Evolutionary conservation across 106 monocot species (phyloP), one percentile per base, ranked within the genome.

Genomic region (Dactylorhiza incarnata): DNA sequence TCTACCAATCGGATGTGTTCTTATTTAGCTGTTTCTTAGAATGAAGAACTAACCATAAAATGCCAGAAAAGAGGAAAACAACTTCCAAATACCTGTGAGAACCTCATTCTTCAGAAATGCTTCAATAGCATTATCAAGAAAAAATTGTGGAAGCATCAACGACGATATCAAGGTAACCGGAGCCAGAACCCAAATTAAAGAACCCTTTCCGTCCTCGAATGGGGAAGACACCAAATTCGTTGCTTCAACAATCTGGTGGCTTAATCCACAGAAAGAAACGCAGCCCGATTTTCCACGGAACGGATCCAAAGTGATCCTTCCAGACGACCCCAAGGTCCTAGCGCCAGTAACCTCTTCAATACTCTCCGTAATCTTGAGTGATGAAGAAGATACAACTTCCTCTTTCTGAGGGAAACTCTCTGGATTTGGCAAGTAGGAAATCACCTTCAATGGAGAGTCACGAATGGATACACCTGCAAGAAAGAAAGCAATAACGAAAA

Each of bases 101-200:
- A 87, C 78, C 56, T 81, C 85, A 79, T 91, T 78, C 65, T 59
- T 67, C 9, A 91, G 4, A 68, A 82, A 20, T 8, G 37, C 78
- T 78, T 86, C 92, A 26, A 89, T 73, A 15, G 55, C 55, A 74
- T 71, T 72, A 1, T 84, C 75, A 26, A 92, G 44, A 49, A 89
- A 84, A 25, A 92, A 74, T 37, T 92, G 89, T 1, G 92, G 92
- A 22, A 92, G 73, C 62, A 92, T 16, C 16, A 89, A 78, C 9
- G 92, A 89, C 1, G 84, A 82, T 20, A 92, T 78, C 80, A 92
- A 77, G 1, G 86, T 86, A 8, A 85, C 24, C 17, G 92, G 92
- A 10, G 78, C 92, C 9, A 81, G 20, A 4, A 86, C 44, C 92
- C 91, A 91, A 6, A 86, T 10, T 9, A 84, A 26, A 23, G 91